Evolutionary conservation across 106 monocot species (phyloP), one percentile per base, ranked within the genome.

Genomic region (Alisma plantagoaquatica): DNA sequence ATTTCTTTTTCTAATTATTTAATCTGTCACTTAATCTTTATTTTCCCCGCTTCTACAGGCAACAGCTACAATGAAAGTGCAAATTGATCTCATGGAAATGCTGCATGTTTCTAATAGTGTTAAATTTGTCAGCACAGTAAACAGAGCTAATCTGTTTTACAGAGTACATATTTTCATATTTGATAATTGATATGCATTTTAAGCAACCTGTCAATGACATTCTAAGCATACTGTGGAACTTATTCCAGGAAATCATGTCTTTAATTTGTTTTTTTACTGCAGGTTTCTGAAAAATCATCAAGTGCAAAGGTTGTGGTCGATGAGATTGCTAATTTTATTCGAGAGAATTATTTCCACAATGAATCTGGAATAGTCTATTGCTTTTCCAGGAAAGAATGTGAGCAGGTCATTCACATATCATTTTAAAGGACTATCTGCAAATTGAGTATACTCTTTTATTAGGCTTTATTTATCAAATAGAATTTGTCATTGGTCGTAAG

Each of bases 331-430:
- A 74, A 90, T 29, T 82, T 69, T 28, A 90, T 98, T 66, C 65
- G 49, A 45, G 57, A 48, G 28, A 82, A 81, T 30, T 98, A 90
- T 72, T 62, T 79, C n/a, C 84, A 90, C 50, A 90, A 75, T 23
- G 98, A 98, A 31, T 98, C 98, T 67, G 98, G 98, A 31, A 98
- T 98, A 66, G 85, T 98, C 47, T 98, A 98, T 70, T 98, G 98
- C 78, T 98, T 98, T 66, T 81, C 90, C 46, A 84, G 90, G 57
- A 90, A 90, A 64, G 98, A 98, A 65, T 98, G 90, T 17, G 82
- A 90, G 60, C 98, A 98, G 85, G 98, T 98, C 6, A 38, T 6
- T n/a, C n/a, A n/a, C n/a, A n/a, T n/a, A n/a, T n/a, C n/a, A n/a
- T n/a, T n/a, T n/a, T n/a, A n/a, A n/a, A n/a, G n/a, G n/a, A n/a